phyloP scores from a whole-genome alignment of 2,329 filamentous ascomycete genomes.

The Alternaria sp. region DNA sequence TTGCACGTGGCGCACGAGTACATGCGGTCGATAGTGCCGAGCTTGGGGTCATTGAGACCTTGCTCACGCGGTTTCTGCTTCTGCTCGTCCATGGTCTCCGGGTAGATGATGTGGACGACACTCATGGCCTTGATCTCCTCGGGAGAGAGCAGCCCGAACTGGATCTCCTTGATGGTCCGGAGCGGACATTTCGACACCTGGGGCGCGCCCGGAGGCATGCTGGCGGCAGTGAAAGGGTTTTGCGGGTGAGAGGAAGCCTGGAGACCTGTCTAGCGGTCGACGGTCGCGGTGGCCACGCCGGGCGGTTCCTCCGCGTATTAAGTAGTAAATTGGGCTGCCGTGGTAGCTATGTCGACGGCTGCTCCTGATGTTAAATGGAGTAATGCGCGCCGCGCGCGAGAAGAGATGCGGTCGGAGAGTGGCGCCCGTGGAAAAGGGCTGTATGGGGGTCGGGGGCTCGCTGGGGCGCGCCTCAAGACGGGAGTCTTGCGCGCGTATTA shows the following conservation, averaged over 20 bases:
- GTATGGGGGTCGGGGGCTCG: constrained; percentile 41
- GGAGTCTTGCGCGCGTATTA: constrained; percentile 34
- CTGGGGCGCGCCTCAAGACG: constrained; percentile 34
- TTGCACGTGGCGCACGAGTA: constrained; percentile 97
- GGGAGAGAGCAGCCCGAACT: constrained; percentile 96
- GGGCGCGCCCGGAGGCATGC: constrained; percentile 90
- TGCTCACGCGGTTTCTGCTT: constrained; percentile 88
- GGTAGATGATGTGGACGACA: constrained; percentile 93
- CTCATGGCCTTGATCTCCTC: constrained; percentile 99
- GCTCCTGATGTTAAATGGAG: constrained; percentile 19
- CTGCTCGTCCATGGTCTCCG: constrained; percentile 99
- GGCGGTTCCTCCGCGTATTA: constrained; percentile 37
- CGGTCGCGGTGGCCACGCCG: constrained; percentile 42
- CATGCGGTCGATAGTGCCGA: constrained; percentile 95
- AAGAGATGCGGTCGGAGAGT: constrained; percentile 42
- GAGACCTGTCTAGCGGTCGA: constrained; percentile 28
- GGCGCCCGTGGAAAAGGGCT: constrained; percentile 40
- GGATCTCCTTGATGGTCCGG: constrained; percentile 98
- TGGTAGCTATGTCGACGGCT: constrained; percentile 28
- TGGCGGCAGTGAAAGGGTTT: constrained; percentile 32
- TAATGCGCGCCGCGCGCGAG: constrained; percentile 47
- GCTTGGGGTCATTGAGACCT: constrained; percentile 92
- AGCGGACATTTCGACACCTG: constrained; percentile 74
- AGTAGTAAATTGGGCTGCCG: constrained; percentile 25
- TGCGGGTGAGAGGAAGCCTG: constrained; percentile 16